These are phyloP conservation scores for Fraxinus sp. DNA, from an alignment of 305 asterid genomes.

Conservation along the genomic window DNA sequence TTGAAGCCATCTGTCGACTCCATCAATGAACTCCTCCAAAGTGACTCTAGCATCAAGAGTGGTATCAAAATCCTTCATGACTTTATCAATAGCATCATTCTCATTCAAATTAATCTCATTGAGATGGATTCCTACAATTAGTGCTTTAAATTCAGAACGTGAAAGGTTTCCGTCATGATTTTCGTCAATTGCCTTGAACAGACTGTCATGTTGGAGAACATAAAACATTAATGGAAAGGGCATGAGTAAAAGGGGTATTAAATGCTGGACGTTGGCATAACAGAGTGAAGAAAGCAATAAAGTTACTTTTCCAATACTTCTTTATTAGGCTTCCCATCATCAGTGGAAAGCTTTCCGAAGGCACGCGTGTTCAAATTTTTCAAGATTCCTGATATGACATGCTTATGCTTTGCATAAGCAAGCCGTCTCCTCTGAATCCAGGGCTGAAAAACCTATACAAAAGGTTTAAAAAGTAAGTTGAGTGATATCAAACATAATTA, in stretches of 20 bases:
- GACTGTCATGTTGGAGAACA: conserved; percentile 42
- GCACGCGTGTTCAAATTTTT: conserved; percentile 63
- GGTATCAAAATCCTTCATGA: conserved; percentile 72
- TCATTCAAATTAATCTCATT: conserved; percentile 58
- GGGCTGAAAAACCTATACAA: conserved; percentile 81
- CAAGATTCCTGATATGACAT: conserved; percentile 75
- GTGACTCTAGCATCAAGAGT: conserved; percentile 45
- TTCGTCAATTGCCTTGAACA: conserved; percentile 61
- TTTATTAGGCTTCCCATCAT: conserved; percentile 60
- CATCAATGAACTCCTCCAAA: conserved; percentile 50
- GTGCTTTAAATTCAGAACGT: conserved; percentile 61
- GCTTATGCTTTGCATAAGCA: conserved; percentile 72
- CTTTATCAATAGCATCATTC: conserved; percentile 58
- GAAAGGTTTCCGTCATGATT: conserved; percentile 56
- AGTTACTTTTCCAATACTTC: conserved; percentile 62
- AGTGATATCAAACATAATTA: not conserved
- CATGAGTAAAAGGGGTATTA: not conserved
- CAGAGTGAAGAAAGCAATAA: not conserved
- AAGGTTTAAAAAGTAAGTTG: conserved; percentile 2
- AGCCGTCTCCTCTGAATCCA: conserved; percentile 81
- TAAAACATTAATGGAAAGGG: not conserved
- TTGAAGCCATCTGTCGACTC: conserved; percentile 70
- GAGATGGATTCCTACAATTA: conserved; percentile 69
- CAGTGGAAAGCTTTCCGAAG: conserved; percentile 66
- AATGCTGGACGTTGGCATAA: not conserved